Evolutionary conservation across 2,329 filamentous ascomycete species (phyloP), one percentile per base, ranked within the genome.

Genomic region (Chrysoporthe puriensis): DNA sequence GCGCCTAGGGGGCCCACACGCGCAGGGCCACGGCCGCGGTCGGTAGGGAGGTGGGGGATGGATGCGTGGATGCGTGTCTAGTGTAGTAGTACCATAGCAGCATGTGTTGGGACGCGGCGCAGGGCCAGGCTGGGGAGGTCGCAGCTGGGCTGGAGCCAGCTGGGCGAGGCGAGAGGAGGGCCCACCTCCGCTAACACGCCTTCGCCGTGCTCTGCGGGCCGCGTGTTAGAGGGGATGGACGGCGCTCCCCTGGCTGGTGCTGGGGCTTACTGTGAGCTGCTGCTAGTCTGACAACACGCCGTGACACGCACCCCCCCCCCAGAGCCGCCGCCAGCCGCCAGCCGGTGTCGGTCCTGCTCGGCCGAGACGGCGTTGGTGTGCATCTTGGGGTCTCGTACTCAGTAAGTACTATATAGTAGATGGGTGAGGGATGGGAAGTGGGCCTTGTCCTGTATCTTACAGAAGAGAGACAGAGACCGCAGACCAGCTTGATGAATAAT

Each of bases 1-100:
- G 36, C 42, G 36, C n/a, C 57, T 43, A 60, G 57, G 59, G 59
- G 36, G 13, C 18, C 59, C 58, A 16, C 52, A 36, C 52, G 43
- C 54, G 26, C 21, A 57, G 26, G 16, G 21, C 54, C 36, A 21
- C 14, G n/a, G 46, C 46, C 46, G 46, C 36, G 36, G 36, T 40
- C 36, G 36, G 36, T 40, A 26, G 36, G 36, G 36, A 40, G 36
- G 36, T 40, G 9, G 36, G 26, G n/a, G n/a, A n/a, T n/a, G 36
- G 36, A 40, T 40, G 36, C 36, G 36, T 40, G 36, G 36, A 40
- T 40, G 36, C 7, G 26, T 26, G n/a, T n/a, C n/a, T n/a, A n/a
- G n/a, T n/a, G n/a, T n/a, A n/a, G n/a, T n/a, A n/a, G n/a, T n/a
- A n/a, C n/a, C n/a, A n/a, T n/a, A n/a, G n/a, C n/a, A n/a, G n/a